Conservation (phyloP, 305 asterid genomes). For the Fraxinus ornus region DNA sequence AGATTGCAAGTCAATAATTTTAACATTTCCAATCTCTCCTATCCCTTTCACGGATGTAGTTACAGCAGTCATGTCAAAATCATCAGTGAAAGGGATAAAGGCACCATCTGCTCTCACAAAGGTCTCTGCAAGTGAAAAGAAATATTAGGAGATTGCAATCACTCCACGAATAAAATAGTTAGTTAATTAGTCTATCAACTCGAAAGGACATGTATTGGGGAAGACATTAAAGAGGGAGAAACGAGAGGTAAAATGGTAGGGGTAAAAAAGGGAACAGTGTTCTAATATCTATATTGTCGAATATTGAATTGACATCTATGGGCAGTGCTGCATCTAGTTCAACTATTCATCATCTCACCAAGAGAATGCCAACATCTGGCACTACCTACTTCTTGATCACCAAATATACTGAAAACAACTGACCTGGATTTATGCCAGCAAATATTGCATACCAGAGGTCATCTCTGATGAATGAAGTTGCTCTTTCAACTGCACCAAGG, state of each 20-base stretch:
- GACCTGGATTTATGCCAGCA: slow-evolving; percentile 98
- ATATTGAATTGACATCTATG: background rate
- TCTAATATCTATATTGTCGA: background rate
- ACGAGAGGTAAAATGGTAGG: background rate
- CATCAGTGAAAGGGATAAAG: slow-evolving; percentile 93
- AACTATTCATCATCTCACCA: background rate
- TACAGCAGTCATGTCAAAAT: slow-evolving; percentile 89
- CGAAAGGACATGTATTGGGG: background rate
- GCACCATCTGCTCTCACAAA: slow-evolving; percentile 99
- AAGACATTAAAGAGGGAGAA: background rate
- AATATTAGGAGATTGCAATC: slow-evolving; percentile 19
- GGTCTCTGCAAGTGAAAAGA: slow-evolving; percentile 65
- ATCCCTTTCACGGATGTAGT: slow-evolving; percentile 92
- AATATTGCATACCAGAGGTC: slow-evolving; percentile 97
- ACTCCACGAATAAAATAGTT: background rate
- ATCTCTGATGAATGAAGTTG: slow-evolving; percentile 97
- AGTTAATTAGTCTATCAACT: slow-evolving; percentile 5
- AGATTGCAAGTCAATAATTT: slow-evolving; percentile 81
- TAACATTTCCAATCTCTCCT: slow-evolving; percentile 87
- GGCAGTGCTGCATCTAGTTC: background rate
- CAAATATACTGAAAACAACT: slow-evolving; percentile 8
- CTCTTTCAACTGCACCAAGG: slow-evolving; percentile 99
- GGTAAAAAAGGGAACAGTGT: background rate
- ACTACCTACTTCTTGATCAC: slow-evolving; percentile 8
- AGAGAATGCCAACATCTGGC: background rate